Conservation (phyloP, 192 early-diverging fungal species). For the Lobosporangium transversale region DNA sequence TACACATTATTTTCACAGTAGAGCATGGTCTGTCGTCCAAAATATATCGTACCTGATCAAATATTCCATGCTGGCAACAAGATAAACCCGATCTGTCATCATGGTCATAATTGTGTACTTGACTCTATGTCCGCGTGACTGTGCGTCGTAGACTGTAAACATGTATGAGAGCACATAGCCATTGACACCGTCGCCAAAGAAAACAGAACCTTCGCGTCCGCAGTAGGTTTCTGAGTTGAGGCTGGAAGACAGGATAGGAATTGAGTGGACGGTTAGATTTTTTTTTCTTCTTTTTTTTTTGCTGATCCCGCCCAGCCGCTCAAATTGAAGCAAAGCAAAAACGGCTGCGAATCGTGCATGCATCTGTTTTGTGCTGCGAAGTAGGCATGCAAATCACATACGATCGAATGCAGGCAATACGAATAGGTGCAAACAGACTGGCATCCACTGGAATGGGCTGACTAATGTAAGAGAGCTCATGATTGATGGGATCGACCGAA, state of each 20-base stretch:
- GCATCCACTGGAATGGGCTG: slow-evolving; percentile 41
- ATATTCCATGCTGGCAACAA: slow-evolving; percentile 74
- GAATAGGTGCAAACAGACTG: slow-evolving; percentile 48
- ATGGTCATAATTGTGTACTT: slow-evolving; percentile 72
- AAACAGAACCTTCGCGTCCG: slow-evolving; percentile 70
- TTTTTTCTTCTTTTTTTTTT: too few relatives aligned
- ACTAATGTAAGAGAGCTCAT: slow-evolving; percentile 44
- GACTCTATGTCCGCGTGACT: slow-evolving; percentile 69
- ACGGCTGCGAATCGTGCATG: too few relatives aligned
- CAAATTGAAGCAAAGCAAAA: too few relatives aligned
- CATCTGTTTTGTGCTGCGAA: too few relatives aligned
- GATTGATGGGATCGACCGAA: slow-evolving; percentile 43
- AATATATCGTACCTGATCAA: slow-evolving; percentile 61
- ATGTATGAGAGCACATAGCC: slow-evolving; percentile 78
- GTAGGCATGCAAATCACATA: too few relatives aligned
- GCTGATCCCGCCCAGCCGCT: too few relatives aligned
- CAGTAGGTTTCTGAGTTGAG: slow-evolving; percentile 72
- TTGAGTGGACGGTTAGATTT: too few relatives aligned
- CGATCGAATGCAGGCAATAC: slow-evolving; percentile 51
- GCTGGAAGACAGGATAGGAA: slow-evolving; percentile 34
- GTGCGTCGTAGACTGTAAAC: slow-evolving; percentile 73
- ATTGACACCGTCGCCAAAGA: slow-evolving; percentile 75
- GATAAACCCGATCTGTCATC: slow-evolving; percentile 71
- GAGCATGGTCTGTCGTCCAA: background rate
- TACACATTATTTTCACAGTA: background rate